Evolutionary conservation across 2,329 filamentous ascomycete genomes (phyloP).

Genomic region (Monosporascus sp.): DNA sequence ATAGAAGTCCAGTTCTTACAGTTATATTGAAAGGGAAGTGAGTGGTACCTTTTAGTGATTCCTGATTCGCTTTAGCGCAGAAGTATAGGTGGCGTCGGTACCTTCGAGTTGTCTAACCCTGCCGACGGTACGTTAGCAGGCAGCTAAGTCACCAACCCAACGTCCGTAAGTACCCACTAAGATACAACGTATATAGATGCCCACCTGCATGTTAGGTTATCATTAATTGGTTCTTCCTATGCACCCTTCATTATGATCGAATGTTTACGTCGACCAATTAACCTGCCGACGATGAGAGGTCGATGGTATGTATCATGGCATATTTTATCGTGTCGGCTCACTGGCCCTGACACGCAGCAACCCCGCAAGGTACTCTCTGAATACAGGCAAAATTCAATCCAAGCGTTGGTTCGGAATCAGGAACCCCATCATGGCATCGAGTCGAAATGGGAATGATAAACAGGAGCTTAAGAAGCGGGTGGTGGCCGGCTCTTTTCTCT

Average conservation of each 20-base stretch:
- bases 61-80: no score
- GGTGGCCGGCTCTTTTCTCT: constrained; percentile 47
- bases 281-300: not conserved
- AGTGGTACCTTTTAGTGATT: no score
- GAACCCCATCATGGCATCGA: constrained; percentile 13
- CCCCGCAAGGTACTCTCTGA: not conserved
- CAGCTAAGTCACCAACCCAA: no score
- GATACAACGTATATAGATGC: no score
- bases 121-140: no score
- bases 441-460: constrained; percentile 1
- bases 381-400: not conserved
- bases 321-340: not conserved
- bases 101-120: no score
- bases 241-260: not conserved
- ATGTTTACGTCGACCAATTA: not conserved
- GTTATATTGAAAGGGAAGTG: no score
- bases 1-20: no score
- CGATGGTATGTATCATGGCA: constrained; percentile 11
- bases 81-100: no score
- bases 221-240: no score
- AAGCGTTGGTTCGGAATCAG: not conserved
- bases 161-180: no score
- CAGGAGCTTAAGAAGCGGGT: constrained; percentile 28
- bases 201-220: no score
- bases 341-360: not conserved